These are phyloP conservation scores for Annulohypoxylon maeteangense DNA, from an alignment of 495 filamentous ascomycete species.

Conservation along the genomic window DNA sequence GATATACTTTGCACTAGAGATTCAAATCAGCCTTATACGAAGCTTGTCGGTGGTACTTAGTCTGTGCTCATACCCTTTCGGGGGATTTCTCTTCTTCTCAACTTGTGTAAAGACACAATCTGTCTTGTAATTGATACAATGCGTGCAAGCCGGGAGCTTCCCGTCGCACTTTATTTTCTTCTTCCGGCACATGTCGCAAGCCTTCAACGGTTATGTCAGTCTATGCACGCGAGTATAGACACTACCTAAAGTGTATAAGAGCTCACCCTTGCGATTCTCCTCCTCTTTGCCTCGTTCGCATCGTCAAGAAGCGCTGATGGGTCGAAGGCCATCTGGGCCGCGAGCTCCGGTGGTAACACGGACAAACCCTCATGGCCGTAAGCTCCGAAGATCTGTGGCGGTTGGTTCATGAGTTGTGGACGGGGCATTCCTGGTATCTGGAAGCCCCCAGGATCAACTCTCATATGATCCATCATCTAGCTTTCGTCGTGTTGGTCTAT, in stretches of 20 bases:
- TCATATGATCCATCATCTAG: constrained; percentile 57
- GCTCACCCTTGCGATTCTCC: constrained; percentile 88
- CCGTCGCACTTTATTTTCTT: constrained; percentile 99
- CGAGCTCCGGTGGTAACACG: constrained; percentile 64
- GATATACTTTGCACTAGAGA: constrained; percentile 86
- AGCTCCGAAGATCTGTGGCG: constrained; percentile 76
- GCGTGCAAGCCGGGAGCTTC: constrained; percentile 92
- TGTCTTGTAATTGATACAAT: constrained; percentile 98
- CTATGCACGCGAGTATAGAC: not conserved
- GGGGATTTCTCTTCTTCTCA: constrained; percentile 97
- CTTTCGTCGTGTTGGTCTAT: not conserved
- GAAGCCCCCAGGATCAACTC: constrained; percentile 53
- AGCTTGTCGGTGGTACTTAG: not conserved
- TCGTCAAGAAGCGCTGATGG: constrained; percentile 66
- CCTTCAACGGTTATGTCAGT: constrained; percentile 61
- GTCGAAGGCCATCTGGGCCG: constrained; percentile 71
- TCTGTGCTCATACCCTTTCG: constrained; percentile 79
- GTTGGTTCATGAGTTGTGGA: constrained; percentile 70
- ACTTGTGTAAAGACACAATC: constrained; percentile 98
- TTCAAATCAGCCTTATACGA: constrained; percentile 37
- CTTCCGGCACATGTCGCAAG: constrained; percentile 98
- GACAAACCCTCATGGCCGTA: constrained; percentile 71
- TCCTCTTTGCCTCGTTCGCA: constrained; percentile 86
- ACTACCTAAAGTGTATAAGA: not conserved
- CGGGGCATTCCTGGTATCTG: constrained; percentile 62